A percentile compares a stretch with the other conserved stretches of the same genome.
phyloP scores from a whole-genome alignment of 805 yeast species.

The Suhomyces canberraensis region DNA sequence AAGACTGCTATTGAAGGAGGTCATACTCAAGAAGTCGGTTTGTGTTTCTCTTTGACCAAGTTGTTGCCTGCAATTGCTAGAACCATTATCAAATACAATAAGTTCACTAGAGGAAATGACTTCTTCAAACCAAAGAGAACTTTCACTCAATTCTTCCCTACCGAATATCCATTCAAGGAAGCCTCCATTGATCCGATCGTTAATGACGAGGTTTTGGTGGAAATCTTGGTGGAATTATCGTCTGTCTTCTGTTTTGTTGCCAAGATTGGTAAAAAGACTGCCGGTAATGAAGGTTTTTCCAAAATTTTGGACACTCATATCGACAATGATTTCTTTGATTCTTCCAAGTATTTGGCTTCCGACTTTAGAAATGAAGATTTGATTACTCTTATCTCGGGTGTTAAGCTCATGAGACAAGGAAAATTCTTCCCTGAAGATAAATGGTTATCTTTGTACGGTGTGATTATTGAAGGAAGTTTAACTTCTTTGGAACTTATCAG shows the following conservation, averaged over 20 bases:
- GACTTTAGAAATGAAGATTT: conserved; percentile 44
- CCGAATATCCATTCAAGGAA: conserved; percentile 59
- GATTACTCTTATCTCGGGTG: conserved; percentile 43
- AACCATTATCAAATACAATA: conserved; percentile 51
- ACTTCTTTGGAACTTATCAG: conserved; percentile 51
- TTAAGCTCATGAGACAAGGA: conserved; percentile 50
- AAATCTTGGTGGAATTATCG: conserved; percentile 66
- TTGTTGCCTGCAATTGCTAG: conserved; percentile 52
- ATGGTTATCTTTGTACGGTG: conserved; percentile 69
- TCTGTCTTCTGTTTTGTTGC: conserved; percentile 57
- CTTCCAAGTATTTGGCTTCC: conserved; percentile 38
- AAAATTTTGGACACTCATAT: conserved; percentile 33
- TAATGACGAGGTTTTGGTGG: conserved; percentile 65
- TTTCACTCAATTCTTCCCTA: conserved; percentile 69
- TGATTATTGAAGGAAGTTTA: conserved; percentile 55
- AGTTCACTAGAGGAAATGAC: conserved; percentile 44
- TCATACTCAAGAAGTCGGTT: conserved; percentile 27
- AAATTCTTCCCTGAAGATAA: conserved; percentile 62
- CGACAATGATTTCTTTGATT: conserved; percentile 37
- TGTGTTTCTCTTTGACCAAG: conserved; percentile 49
- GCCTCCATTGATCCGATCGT: conserved; percentile 71
- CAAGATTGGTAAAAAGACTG: conserved; percentile 44
- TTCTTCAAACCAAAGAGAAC: conserved; percentile 58
- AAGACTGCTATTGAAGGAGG: conserved; percentile 23
- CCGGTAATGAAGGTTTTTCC: conserved; percentile 42